Percentiles rank a stretch among this genome's conserved stretches.
phyloP scores from a whole-genome alignment of 2,329 filamentous ascomycete species.

The Ceratocystis eucalypticola region DNA sequence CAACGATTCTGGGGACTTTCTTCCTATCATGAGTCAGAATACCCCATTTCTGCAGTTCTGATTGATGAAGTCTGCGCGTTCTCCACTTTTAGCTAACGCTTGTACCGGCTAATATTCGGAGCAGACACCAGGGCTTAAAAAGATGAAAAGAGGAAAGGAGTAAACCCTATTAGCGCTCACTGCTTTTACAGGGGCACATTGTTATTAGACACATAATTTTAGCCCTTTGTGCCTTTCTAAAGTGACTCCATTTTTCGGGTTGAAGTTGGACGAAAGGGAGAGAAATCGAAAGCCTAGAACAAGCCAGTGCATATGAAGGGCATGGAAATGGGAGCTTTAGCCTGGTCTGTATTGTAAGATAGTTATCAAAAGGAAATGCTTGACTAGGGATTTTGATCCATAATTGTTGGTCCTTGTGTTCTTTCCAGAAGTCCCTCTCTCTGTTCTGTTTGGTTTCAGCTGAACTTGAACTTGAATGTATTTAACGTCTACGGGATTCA shows the following conservation, averaged over 20 bases:
- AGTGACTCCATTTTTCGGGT: background rate
- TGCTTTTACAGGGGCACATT: background rate
- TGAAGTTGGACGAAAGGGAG: background rate
- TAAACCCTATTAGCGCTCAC: background rate
- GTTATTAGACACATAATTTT: background rate
- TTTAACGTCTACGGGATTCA: too few species aligned
- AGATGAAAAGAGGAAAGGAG: background rate
- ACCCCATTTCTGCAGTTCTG: background rate
- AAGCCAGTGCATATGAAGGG: too few species aligned
- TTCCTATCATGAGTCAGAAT: conserved; percentile 1
- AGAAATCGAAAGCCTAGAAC: background rate
- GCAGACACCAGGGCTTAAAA: background rate
- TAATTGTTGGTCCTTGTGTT: background rate
- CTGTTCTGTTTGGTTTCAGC: too few species aligned
- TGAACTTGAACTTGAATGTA: too few species aligned
- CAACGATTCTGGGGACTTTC: background rate
- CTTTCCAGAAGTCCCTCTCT: background rate
- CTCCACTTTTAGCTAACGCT: background rate
- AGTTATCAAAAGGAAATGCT: background rate
- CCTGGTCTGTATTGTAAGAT: background rate
- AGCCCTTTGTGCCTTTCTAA: background rate
- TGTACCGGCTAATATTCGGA: background rate
- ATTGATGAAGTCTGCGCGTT: background rate
- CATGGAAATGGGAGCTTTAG: background rate
- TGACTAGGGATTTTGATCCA: background rate